Evolutionary conservation across 306 rosid genomes (phyloP), one percentile per base, ranked within the genome.

Genomic region (Macrotyloma uniflorum): DNA sequence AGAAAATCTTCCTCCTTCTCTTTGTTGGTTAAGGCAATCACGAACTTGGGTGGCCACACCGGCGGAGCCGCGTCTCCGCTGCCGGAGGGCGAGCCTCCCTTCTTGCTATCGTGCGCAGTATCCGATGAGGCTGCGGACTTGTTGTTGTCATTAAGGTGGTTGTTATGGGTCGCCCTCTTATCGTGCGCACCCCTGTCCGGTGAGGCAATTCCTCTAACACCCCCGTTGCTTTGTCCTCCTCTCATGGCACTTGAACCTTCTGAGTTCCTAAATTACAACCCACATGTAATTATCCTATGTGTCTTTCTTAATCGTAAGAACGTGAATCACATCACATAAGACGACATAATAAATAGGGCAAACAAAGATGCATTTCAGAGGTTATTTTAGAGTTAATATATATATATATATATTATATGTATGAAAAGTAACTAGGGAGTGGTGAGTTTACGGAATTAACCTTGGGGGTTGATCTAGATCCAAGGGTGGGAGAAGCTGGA

Each of bases 1-100:
- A 91, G 83, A 83, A 93, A 93, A 89, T 93, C 98, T 71, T 93
- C 98, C 49, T 93, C 98, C 73, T 93, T 93, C 88, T 93, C 98
- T 76, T 93, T 93, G 82, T 93, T 93, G 46, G 98, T 93, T 83
- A 93, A 81, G 75, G 93, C 97, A 85, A 93, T 91, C 83, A 86
- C 91, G 88, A 94, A 94, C 83, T 91, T 94, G 0, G 98, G 98
- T 16, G 97, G 98, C 98, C 98, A 94, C 7, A 91, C 89, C 2
- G 86, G 77, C 43, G 86, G 86, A 23, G 86, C 89, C 5, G 83
- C 94, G 9, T 89, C 98, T 11, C 97, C 97, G 63, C 95, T 91
- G 0, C 97, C 97, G 8, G 98, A 94, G 0, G 98, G 85, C 1
- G 98, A 91, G n/a, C 95, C 90, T 16, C 95, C 96, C 79, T 91